phyloP scores from a whole-genome alignment of 108 stramenopile species.

The Skeletonema tropicum region DNA sequence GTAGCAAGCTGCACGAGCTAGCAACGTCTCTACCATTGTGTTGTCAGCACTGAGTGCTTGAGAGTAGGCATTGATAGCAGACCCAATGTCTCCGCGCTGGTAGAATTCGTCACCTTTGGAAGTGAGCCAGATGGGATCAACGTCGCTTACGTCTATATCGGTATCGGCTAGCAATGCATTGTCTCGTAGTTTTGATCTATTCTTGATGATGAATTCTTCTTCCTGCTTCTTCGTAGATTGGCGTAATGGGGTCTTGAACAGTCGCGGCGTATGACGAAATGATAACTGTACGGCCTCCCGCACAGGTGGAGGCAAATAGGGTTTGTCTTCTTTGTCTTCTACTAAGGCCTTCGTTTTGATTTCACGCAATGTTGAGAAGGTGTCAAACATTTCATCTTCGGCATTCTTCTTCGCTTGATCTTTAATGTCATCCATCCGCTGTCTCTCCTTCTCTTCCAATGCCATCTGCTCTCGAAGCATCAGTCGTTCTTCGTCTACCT shows the following conservation, averaged over 20 bases:
- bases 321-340: neutral
- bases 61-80: slow-evolving; percentile 58
- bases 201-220: slow-evolving; percentile 65
- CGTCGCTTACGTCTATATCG: slow-evolving; percentile 47
- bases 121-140: slow-evolving; percentile 54
- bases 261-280: slow-evolving; percentile 60
- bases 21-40: slow-evolving; percentile 27
- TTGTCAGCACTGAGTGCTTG: slow-evolving; percentile 44
- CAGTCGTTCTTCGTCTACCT: slow-evolving; percentile 48
- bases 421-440: slow-evolving; percentile 1
- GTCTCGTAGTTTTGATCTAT: slow-evolving; percentile 50
- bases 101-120: slow-evolving; percentile 62
- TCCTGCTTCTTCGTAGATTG: slow-evolving; percentile 58
- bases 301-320: slow-evolving; percentile 39
- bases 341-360: neutral
- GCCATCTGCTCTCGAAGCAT: slow-evolving; percentile 54
- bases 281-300: slow-evolving; percentile 20
- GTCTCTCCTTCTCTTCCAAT: slow-evolving; percentile 49
- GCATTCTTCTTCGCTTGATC: neutral
- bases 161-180: slow-evolving; percentile 36
- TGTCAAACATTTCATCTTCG: slow-evolving; percentile 47
- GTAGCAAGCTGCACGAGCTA: slow-evolving; percentile 42
- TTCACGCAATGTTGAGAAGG: slow-evolving; percentile 38
- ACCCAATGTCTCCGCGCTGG: slow-evolving; percentile 41
- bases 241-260: slow-evolving; percentile 69